Conservation (phyloP, 2,329 filamentous ascomycete genomes). For the Aspergillus glaucus region DNA sequence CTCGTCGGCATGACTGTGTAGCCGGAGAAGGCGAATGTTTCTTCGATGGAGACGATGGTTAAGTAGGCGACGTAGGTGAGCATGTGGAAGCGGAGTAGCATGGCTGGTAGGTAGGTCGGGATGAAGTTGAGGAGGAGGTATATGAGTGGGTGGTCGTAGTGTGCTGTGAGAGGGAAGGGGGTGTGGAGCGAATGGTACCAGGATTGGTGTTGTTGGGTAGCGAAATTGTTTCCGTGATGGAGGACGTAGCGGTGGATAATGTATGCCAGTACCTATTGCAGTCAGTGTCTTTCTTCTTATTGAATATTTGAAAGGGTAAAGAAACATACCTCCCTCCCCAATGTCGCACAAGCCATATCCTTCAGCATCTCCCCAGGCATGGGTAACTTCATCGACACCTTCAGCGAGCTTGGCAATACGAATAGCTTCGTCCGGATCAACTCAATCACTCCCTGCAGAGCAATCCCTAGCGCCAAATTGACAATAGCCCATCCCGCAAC, state of each 20-base stretch:
- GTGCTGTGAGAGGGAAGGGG: slow-evolving; percentile 52
- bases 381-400: slow-evolving; percentile 54
- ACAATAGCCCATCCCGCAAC: slow-evolving; percentile 49
- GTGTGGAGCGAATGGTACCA: slow-evolving; percentile 53
- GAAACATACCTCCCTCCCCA: slow-evolving; percentile 50
- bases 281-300: not conserved
- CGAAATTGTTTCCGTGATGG: slow-evolving; percentile 51
- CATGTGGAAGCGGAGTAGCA: slow-evolving; percentile 54
- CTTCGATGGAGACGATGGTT: slow-evolving; percentile 51
- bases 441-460: slow-evolving; percentile 52
- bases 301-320: not conserved
- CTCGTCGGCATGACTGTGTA: slow-evolving; percentile 53
- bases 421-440: slow-evolving; percentile 49
- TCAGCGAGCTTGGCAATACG: slow-evolving; percentile 49
- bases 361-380: slow-evolving; percentile 57
- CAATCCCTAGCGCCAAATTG: slow-evolving; percentile 51
- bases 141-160: slow-evolving; percentile 55
- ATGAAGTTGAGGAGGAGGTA: slow-evolving; percentile 51
- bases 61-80: slow-evolving; percentile 54
- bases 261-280: slow-evolving; percentile 44
- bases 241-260: slow-evolving; percentile 66
- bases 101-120: slow-evolving; percentile 52
- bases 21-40: slow-evolving; percentile 55
- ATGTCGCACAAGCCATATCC: slow-evolving; percentile 48
- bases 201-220: slow-evolving; percentile 47